Percentiles rank a stretch among this genome's conserved stretches.
These are phyloP conservation scores for Aspergillus awamori DNA, from an alignment of 2,329 filamentous ascomycete genomes.

Conservation along the genomic window DNA sequence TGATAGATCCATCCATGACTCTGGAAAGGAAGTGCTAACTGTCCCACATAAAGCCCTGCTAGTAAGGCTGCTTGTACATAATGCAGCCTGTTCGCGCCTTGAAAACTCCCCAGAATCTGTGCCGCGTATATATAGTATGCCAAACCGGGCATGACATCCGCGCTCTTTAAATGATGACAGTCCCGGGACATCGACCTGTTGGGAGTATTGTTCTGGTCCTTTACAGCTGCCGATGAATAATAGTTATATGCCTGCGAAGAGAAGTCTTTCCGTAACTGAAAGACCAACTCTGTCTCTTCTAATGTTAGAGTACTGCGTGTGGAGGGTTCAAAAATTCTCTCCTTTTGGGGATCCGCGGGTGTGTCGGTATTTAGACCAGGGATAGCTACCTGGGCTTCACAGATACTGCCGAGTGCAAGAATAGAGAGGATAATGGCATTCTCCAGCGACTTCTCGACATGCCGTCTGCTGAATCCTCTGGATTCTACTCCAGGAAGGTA, in stretches of 20 bases:
- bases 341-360: slow-evolving; percentile 30
- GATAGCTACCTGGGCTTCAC: slow-evolving; percentile 55
- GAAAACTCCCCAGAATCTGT: slow-evolving; percentile 80
- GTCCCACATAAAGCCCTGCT: slow-evolving; percentile 87
- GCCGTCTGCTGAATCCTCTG: slow-evolving; percentile 14
- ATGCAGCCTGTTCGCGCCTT: slow-evolving; percentile 75
- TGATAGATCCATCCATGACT: slow-evolving; percentile 73
- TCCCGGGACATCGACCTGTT: slow-evolving; percentile 21
- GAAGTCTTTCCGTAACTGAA: slow-evolving; percentile 18
- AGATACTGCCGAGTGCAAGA: slow-evolving; percentile 87
- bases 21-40: slow-evolving; percentile 82
- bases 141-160: slow-evolving; percentile 84
- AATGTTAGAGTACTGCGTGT: slow-evolving; percentile 30
- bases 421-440: slow-evolving; percentile 82
- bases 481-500: slow-evolving; percentile 20
- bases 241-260: slow-evolving; percentile 8
- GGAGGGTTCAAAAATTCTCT: slow-evolving; percentile 31
- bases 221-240: slow-evolving; percentile 20
- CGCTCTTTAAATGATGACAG: slow-evolving; percentile 57
- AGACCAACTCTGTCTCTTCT: slow-evolving; percentile 28
- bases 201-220: slow-evolving; percentile 21
- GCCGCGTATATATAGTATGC: slow-evolving; percentile 86
- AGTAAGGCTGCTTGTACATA: slow-evolving; percentile 84
- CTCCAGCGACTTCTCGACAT: slow-evolving; percentile 65
- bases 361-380: slow-evolving; percentile 57